phyloP scores from a whole-genome alignment of 176 grass and related monocot genomes.

The Zea luxurians region DNA sequence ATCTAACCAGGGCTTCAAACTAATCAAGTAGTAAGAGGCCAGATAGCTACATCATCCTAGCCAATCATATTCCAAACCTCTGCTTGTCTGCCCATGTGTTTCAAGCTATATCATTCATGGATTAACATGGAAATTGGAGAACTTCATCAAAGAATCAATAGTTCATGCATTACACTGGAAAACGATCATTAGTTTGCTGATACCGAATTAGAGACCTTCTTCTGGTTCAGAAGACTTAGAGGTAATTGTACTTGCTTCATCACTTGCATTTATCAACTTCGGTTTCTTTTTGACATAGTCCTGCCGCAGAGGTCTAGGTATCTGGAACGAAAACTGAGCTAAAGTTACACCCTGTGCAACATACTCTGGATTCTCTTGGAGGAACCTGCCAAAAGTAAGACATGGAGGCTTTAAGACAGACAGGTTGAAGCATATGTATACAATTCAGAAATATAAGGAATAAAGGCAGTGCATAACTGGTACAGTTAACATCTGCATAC shows the following conservation, averaged over 20 bases:
- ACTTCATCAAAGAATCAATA: conserved; percentile 7
- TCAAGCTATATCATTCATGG: conserved; percentile 1
- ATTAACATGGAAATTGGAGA: conserved; percentile 7
- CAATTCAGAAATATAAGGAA: conserved; percentile 11
- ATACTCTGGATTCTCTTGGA: conserved; percentile 61
- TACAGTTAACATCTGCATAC: neutral
- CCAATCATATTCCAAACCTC: neutral
- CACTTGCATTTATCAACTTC: conserved; percentile 41
- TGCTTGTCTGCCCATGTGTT: neutral
- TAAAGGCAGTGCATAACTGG: neutral
- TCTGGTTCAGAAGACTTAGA: conserved; percentile 46
- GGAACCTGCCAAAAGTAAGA: conserved; percentile 53
- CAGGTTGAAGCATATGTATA: conserved; percentile 20
- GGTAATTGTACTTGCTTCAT: conserved; percentile 35
- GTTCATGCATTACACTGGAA: neutral
- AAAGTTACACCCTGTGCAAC: conserved; percentile 55
- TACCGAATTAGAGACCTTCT: conserved; percentile 46
- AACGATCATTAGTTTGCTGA: conserved; percentile 18
- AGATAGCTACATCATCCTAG: neutral
- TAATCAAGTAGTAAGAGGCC: neutral
- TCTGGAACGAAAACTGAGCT: conserved; percentile 74
- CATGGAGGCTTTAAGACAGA: conserved; percentile 25
- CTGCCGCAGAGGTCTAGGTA: conserved; percentile 70
- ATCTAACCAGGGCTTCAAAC: neutral
- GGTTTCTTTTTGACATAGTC: conserved; percentile 70